These are phyloP conservation scores for Ceratonia siliqua DNA, from an alignment of 306 rosid species.

Conservation along the genomic window DNA sequence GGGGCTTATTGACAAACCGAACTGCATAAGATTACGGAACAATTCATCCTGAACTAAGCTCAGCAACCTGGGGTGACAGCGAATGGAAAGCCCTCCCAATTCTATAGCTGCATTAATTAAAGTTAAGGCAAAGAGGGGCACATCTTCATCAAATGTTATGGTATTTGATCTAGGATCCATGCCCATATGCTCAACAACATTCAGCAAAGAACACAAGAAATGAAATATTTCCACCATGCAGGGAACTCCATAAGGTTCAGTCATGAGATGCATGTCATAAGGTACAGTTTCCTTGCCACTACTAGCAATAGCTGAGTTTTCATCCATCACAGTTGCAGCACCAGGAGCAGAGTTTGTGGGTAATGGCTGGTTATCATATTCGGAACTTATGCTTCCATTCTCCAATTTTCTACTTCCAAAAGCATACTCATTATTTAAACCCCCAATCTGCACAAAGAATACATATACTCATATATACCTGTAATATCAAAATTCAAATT, in stretches of 20 bases:
- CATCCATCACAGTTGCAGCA: slow-evolving; percentile 60
- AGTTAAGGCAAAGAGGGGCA: slow-evolving; percentile 89
- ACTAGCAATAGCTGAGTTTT: slow-evolving; percentile 52
- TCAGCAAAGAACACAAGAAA: slow-evolving; percentile 84
- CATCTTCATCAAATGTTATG: slow-evolving; percentile 87
- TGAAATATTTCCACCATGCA: slow-evolving; percentile 98
- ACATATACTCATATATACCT: slow-evolving; percentile 10
- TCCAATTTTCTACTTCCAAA: slow-evolving; percentile 72
- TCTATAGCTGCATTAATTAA: slow-evolving; percentile 89
- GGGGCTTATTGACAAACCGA: slow-evolving; percentile 81
- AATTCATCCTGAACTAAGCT: slow-evolving; percentile 84
- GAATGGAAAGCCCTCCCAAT: slow-evolving; percentile 88
- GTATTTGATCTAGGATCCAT: slow-evolving; percentile 78
- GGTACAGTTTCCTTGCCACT: slow-evolving; percentile 62
- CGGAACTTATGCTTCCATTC: slow-evolving; percentile 76
- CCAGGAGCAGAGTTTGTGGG: slow-evolving; percentile 49
- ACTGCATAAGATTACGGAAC: slow-evolving; percentile 83
- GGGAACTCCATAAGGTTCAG: slow-evolving; percentile 93
- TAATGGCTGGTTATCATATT: slow-evolving; percentile 63
- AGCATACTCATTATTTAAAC: slow-evolving; percentile 61
- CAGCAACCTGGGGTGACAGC: slow-evolving; percentile 76
- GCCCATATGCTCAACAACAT: slow-evolving; percentile 74
- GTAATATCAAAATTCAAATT: slow-evolving; percentile 24
- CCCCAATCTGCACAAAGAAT: slow-evolving; percentile 57
- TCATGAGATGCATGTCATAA: slow-evolving; percentile 77